A percentile compares a stretch with the other conserved stretches of the same genome.
Conservation (phyloP, 1,139 yeast species). For the Nakaseomyces sp. region DNA sequence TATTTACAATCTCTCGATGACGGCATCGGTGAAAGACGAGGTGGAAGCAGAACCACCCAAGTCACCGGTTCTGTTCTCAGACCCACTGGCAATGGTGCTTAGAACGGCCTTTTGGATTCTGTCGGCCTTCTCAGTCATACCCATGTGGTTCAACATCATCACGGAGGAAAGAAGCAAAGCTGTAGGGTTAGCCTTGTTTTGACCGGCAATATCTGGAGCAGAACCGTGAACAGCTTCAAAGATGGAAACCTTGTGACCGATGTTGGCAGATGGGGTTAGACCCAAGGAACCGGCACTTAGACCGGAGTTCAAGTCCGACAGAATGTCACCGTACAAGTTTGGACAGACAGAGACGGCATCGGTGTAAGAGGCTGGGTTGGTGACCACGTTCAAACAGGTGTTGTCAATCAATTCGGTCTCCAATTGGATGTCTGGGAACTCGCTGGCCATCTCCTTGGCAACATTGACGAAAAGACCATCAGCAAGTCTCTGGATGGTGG, state of each 20-base stretch:
- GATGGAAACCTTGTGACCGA: conserved; percentile 95
- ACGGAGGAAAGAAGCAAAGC: conserved; percentile 91
- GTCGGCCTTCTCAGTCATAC: conserved; percentile 69
- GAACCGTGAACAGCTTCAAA: conserved; percentile 99
- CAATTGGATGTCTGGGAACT: conserved; percentile 82
- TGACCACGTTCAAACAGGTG: conserved; percentile 83
- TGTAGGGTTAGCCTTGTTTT: conserved; percentile 93
- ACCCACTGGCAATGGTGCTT: conserved; percentile 88
- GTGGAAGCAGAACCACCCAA: conserved; percentile 91
- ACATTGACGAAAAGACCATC: conserved; percentile 94
- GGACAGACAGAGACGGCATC: conserved; percentile 97
- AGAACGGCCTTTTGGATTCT: conserved; percentile 83
- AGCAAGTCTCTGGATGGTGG: conserved; percentile 94
- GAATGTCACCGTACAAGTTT: conserved; percentile 95
- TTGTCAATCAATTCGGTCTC: conserved; percentile 88
- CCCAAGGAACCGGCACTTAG: conserved; percentile 92
- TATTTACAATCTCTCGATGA: conserved; percentile 47
- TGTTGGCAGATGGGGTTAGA: conserved; percentile 96
- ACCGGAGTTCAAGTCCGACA: conserved; percentile 96
- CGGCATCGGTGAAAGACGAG: conserved; percentile 75
- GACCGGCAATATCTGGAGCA: conserved; percentile 97
- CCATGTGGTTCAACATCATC: conserved; percentile 99
- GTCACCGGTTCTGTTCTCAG: conserved; percentile 91
- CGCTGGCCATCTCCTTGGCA: conserved; percentile 81
- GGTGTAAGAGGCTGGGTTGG: conserved; percentile 77